A percentile compares a stretch with the other conserved stretches of the same genome.
Conservation (phyloP, 306 rosid genomes). For the Cyclanthera cordifolia region DNA sequence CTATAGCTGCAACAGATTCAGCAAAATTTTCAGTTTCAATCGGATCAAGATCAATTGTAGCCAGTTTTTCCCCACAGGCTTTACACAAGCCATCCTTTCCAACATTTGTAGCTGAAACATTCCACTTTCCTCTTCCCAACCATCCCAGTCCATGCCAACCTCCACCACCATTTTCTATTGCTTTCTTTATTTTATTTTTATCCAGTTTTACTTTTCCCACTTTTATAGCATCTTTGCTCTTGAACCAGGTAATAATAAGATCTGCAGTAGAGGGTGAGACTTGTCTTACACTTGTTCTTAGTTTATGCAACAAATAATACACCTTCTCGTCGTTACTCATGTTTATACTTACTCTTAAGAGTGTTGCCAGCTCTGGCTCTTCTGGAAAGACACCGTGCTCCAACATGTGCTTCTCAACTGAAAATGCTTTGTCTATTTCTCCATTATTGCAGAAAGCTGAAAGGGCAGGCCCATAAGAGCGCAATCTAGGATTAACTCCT, state of each 20-base stretch:
- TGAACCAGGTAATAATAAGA: slow-evolving; percentile 60
- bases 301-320: slow-evolving; percentile 69
- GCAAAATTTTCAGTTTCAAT: slow-evolving; percentile 80
- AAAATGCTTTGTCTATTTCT: slow-evolving; percentile 63
- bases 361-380: slow-evolving; percentile 77
- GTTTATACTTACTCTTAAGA: slow-evolving; percentile 47
- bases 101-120: slow-evolving; percentile 35
- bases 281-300: slow-evolving; percentile 55
- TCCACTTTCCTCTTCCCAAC: slow-evolving; percentile 90
- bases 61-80: slow-evolving; percentile 57
- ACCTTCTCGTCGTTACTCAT: slow-evolving; percentile 53
- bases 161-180: slow-evolving; percentile 72
- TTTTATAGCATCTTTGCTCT: slow-evolving; percentile 54
- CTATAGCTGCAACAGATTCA: slow-evolving; percentile 73
- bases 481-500: slow-evolving; percentile 63
- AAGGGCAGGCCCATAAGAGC: slow-evolving; percentile 83
- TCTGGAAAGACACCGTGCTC: slow-evolving; percentile 76
- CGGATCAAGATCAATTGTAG: slow-evolving; percentile 82
- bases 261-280: slow-evolving; percentile 46
- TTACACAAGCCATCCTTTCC: slow-evolving; percentile 70
- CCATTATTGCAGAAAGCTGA: slow-evolving; percentile 50
- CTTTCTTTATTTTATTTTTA: slow-evolving; percentile 31
- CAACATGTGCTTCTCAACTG: slow-evolving; percentile 78
- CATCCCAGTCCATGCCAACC: slow-evolving; percentile 97
- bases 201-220: slow-evolving; percentile 74